Evolutionary conservation across 2,329 filamentous ascomycete species (phyloP).

Genomic region (Pseudogymnoascus sp.): DNA sequence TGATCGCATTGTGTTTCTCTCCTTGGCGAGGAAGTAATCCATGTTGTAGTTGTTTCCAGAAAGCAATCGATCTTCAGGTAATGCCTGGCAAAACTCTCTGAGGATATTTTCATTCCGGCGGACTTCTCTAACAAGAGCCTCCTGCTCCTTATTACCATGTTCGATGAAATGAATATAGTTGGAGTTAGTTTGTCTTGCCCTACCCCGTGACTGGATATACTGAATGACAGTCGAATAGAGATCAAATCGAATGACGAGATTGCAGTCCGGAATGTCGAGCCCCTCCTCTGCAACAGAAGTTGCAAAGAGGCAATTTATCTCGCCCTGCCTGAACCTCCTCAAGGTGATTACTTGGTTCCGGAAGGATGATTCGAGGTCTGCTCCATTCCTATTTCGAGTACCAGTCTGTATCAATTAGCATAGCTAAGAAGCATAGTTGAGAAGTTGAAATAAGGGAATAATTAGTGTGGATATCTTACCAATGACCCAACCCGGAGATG

Average conservation of each 20-base stretch:
- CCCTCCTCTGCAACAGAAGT: slow-evolving; percentile 62
- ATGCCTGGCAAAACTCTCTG: slow-evolving; percentile 63
- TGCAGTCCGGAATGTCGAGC: slow-evolving; percentile 60
- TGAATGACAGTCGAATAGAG: slow-evolving; percentile 85
- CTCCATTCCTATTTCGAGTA: slow-evolving; percentile 39
- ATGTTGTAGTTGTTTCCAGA: slow-evolving; percentile 50
- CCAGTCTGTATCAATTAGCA: slow-evolving; percentile 32
- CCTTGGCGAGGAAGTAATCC: slow-evolving; percentile 46
- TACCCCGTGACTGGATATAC: slow-evolving; percentile 86
- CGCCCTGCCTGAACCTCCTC: slow-evolving; percentile 51
- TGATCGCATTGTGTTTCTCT: slow-evolving; percentile 20
- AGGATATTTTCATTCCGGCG: slow-evolving; percentile 54
- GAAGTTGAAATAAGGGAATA: slow-evolving; percentile 1
- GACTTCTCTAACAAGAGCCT: slow-evolving; percentile 48
- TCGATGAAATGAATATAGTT: slow-evolving; percentile 83
- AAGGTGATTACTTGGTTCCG: slow-evolving; percentile 68
- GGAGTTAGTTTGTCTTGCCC: slow-evolving; percentile 70
- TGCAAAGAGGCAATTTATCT: slow-evolving; percentile 56
- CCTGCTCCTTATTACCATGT: slow-evolving; percentile 54
- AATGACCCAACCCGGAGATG: slow-evolving; percentile 55
- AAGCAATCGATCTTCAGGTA: slow-evolving; percentile 69
- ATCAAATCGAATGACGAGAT: slow-evolving; percentile 68
- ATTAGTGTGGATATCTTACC: slow-evolving; percentile 34
- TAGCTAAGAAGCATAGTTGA: not conserved
- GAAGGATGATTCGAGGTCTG: slow-evolving; percentile 54